Evolutionary conservation across 345 rosid species (phyloP).

Genomic region (Draba incana): DNA sequence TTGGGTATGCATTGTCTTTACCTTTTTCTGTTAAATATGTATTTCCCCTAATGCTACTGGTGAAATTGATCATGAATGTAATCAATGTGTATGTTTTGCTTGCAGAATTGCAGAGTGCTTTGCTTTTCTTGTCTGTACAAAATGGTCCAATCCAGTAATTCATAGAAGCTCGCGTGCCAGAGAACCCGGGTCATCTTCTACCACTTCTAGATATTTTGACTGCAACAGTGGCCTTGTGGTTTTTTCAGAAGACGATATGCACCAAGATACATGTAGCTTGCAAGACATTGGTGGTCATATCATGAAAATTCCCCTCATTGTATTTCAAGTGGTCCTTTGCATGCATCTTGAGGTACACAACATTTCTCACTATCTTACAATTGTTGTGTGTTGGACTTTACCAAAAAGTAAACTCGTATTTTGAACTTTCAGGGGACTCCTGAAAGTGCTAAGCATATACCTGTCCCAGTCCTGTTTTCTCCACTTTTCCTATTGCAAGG

Average conservation of each 20-base stretch:
- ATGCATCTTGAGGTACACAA: constrained; percentile 82
- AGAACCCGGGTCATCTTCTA: constrained; percentile 66
- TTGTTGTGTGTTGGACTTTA: constrained; percentile 30
- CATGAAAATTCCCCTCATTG: constrained; percentile 84
- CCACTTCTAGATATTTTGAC: constrained; percentile 68
- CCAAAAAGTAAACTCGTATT: constrained; percentile 34
- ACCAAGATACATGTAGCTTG: constrained; percentile 68
- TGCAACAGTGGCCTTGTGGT: constrained; percentile 88
- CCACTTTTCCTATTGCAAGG: constrained; percentile 92
- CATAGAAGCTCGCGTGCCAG: constrained; percentile 61
- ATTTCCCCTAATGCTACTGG: neutral
- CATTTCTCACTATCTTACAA: constrained; percentile 35
- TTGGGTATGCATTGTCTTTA: constrained; percentile 57
- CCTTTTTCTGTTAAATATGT: constrained; percentile 10
- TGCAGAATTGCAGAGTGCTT: constrained; percentile 95
- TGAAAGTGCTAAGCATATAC: constrained; percentile 68
- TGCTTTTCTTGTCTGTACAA: constrained; percentile 92
- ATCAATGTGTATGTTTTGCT: constrained; percentile 35
- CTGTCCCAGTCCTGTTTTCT: constrained; percentile 78
- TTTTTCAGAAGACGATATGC: constrained; percentile 62
- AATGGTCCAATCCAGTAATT: constrained; percentile 92
- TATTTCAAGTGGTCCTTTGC: constrained; percentile 87
- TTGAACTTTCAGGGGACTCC: constrained; percentile 85
- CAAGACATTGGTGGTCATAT: constrained; percentile 96
- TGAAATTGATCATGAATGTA: constrained; percentile 23